A percentile compares a stretch with the other conserved stretches of the same genome.
Conservation (phyloP, 2,329 filamentous ascomycete species). For the Hypoxylon sp. region DNA sequence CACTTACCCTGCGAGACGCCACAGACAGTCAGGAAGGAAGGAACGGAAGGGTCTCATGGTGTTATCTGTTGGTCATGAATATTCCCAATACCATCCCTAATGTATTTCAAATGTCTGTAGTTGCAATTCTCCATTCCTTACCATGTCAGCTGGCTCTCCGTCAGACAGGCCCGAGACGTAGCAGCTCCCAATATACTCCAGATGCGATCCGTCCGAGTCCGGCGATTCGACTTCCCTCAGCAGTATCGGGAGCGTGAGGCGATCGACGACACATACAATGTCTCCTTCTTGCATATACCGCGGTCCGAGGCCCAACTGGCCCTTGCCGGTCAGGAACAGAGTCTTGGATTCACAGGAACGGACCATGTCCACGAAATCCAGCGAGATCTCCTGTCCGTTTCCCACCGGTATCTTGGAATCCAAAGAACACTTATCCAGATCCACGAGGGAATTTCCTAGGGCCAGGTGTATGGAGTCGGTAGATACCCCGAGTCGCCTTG, state of each 20-base stretch:
- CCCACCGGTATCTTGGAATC: neutral
- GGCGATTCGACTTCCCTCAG: neutral
- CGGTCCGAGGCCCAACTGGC: constrained; percentile 6
- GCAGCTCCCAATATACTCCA: constrained; percentile 1
- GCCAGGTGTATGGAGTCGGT: too few relatives aligned
- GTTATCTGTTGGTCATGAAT: too few relatives aligned
- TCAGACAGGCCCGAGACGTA: constrained; percentile 10
- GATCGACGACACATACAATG: constrained; percentile 1
- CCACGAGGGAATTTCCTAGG: neutral
- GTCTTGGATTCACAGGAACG: neutral
- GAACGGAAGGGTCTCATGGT: too few relatives aligned
- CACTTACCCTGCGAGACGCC: too few relatives aligned
- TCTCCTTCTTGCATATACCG: neutral
- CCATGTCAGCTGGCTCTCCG: constrained; percentile 8
- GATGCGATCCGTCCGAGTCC: neutral
- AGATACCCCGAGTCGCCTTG: neutral
- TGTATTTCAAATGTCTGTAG: constrained; percentile 8
- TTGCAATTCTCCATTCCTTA: neutral
- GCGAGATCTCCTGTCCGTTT: too few relatives aligned
- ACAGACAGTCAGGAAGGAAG: too few relatives aligned
- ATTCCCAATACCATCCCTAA: neutral
- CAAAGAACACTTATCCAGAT: neutral
- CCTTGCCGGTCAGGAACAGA: constrained; percentile 5
- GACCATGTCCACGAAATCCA: neutral
- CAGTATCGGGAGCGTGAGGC: neutral